Base-by-base conservation (phyloP, 2,329 filamentous ascomycete species). In the Zalaria sp. region DNA sequence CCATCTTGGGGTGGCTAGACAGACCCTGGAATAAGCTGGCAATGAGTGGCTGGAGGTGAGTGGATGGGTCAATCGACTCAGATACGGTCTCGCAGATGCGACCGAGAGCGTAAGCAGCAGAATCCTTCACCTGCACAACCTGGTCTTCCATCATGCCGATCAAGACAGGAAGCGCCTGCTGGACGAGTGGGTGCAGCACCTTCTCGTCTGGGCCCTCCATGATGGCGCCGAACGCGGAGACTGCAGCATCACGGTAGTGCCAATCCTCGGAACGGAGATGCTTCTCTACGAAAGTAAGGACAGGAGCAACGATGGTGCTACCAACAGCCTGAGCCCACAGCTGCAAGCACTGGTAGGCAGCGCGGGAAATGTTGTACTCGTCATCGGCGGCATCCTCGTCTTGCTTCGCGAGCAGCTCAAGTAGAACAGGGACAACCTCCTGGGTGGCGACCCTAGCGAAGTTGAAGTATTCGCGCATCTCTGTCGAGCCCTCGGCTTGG, bases 121-220 rank as follows among this genome's bases (percentile, higher is more conserved):
- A 98, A 58, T 98, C 91, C 63, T 85, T 84, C 57, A 98, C 91
- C 51, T 93, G 85, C 40, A 96, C 71, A 32, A 83, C 84, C 51
- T 72, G 74, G 59, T 98, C 91, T 44, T 91, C 80, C 80, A 81
- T 81, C 85, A 96, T 96, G 51, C 74, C 77, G 57, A 98, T 91
- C 39, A 98, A 72, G 42, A 95, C 84, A 40, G 85, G 83, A 39
- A 98, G 75, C 47, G 88, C 91, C 61, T 95, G 89, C 69, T 94
- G 94, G 56, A 98, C 85, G 43, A 98, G 82, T 43, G 89, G 88
- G 55, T 93, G 86, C 40, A 98, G 70, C 39, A 89, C 78, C 66
- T 84, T 85, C 63, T 93, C 84, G 45, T 96, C 91, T 1, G 91
- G 91, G 26, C 91, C 91, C 59, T 98, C 91, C 88, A 98, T 95